Base-by-base conservation (phyloP, 192 early-diverging fungal genomes). In the Kappamyces sp. region DNA sequence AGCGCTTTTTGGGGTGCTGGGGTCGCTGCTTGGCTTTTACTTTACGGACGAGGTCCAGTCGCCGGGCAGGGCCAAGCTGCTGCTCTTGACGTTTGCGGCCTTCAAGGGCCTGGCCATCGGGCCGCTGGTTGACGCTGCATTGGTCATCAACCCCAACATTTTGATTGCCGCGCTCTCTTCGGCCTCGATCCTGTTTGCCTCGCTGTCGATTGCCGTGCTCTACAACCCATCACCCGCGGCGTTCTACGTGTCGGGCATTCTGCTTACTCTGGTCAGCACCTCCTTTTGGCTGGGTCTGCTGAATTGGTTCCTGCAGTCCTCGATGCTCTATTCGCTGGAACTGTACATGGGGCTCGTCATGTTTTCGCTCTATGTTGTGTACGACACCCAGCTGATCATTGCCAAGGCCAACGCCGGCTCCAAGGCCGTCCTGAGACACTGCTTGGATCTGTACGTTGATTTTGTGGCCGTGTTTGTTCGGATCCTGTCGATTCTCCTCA, bases 381-480 rank as follows among this genome's bases (percentile, higher is more conserved):
- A 71, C 59, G 80, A 83, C 60, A 83, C 80, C 31, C 80, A 83
- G 58, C 38, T 78, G 48, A 78, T 83, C 53, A 67, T 83, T 39
- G 64, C 69, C 38, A 68, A 66, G 52, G 66, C 64, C 12, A 67
- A 74, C 46, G 40, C 58, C 3, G 78, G 78, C 34, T 64, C 31
- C 4, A 34, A 59, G 7, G 66, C 75, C 61, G 52, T 58, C 4
- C 58, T 66, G 1, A 46, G 66, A 10, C 72, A 78, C 60, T 62
- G 71, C 6, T 32, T 74, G 34, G 71, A 71, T 23, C 40, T 80
- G 40, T 81, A 74, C 52, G 62, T 78, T 42, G 80, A 83, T 46
- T 12, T 77, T 12, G 59, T 79, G 46, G 70, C 62, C 44, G 41
- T 83, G n/a, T 80, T 83, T 66, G 63, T 79, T 36, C 67, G 74